Evolutionary conservation across 768 basidiomycete genomes (phyloP).

Genomic region (Steccherinum ochraceum): DNA sequence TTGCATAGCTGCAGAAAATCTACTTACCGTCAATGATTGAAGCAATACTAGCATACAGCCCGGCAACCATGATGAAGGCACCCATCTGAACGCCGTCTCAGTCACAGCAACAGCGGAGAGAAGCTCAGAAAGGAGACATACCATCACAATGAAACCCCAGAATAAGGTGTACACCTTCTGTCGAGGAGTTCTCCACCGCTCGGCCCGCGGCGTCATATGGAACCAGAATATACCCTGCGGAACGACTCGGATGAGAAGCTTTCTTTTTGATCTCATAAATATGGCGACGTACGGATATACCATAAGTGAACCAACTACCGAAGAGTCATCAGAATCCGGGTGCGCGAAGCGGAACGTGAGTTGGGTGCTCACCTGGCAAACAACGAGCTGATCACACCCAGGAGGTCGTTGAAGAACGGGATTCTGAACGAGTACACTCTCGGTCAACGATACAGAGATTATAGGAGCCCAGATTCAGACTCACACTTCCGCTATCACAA

Average conservation of each 20-base stretch:
- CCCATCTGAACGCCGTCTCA: constrained; percentile 16
- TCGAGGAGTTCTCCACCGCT: constrained; percentile 18
- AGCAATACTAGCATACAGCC: constrained; percentile 21
- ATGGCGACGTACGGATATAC: constrained; percentile 16
- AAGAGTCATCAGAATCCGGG: not conserved
- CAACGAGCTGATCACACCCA: constrained; percentile 22
- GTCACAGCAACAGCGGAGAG: no score
- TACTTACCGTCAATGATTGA: constrained; percentile 22
- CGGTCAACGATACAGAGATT: not conserved
- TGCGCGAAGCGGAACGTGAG: not conserved
- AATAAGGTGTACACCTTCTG: constrained; percentile 19
- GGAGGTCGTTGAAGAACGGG: constrained; percentile 27
- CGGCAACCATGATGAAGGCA: constrained; percentile 25
- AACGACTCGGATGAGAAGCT: not conserved
- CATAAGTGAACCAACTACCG: constrained; percentile 24
- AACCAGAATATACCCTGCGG: constrained; percentile 22
- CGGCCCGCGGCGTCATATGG: constrained; percentile 17
- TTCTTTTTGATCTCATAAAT: not conserved
- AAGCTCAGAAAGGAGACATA: constrained; percentile 10
- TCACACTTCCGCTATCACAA: constrained; percentile 26
- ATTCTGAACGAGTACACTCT: constrained; percentile 13
- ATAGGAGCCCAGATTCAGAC: constrained; percentile 1
- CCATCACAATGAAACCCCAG: constrained; percentile 18
- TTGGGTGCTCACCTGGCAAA: constrained; percentile 17
- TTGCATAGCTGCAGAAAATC: not conserved